Base-by-base conservation (phyloP, 495 filamentous ascomycete species). In the Lasiosphaeriaceae sp. region DNA sequence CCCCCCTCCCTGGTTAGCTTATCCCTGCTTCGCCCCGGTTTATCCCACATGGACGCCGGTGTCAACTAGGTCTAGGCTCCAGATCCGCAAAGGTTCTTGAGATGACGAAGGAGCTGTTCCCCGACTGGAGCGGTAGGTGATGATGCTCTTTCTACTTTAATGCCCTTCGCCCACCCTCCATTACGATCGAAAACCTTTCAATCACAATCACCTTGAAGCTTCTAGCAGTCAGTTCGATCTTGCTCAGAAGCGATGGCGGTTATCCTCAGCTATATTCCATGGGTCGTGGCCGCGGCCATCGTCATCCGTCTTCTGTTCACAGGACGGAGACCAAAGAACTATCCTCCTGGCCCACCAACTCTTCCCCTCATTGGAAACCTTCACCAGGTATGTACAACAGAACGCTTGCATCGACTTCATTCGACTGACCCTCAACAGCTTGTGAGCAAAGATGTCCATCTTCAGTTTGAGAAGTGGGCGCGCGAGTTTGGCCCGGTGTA, bases 391-490 rank as follows among this genome's bases (percentile, higher is more conserved):
- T 35, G 65, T 43, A n/a, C n/a, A 2, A 17, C 12, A 41, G 4
- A 16, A 41, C 6, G 11, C n/a, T 41, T 16, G 5, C 44, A 19
- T 12, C 7, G 22, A 8, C 14, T 4, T 31, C 0, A n/a, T n/a
- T 1, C 7, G 2, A 24, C 12, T 2, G n/a, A 2, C 6, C 8
- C 37, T 29, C 50, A 51, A 2, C 55, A 66, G 60, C 68, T 74
- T 61, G 68, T 69, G 11, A 64, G 23, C 16, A 49, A 44, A 2
- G 62, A 72, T 62, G 58, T 56, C 9, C 66, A 74, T 62, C 56
- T 72, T 17, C 70, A 73, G 35, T 73, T 74, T 47, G 59, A 69
- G 49, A 71, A 68, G 43, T 74, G 70, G 71, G 71, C 66, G 23
- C 51, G 64, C n/a, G 61, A 70, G 45, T 74, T 73, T 55, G 71